A percentile compares a stretch with the other conserved stretches of the same genome.
phyloP scores from a whole-genome alignment of 805 yeast species.

The Barnettozyma vustinii region DNA sequence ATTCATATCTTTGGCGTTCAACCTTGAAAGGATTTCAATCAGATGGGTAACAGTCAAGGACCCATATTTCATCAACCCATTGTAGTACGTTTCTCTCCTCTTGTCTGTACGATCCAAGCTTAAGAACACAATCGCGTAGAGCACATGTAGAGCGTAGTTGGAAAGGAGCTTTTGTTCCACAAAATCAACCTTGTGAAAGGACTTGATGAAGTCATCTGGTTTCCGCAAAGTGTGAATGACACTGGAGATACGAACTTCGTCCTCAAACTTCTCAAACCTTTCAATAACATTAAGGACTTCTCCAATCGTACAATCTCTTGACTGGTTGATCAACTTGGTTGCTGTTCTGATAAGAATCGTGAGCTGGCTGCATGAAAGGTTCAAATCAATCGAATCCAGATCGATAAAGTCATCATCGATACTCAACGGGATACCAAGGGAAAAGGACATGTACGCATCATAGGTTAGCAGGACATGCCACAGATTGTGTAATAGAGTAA shows the following conservation, averaged over 20 bases:
- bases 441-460: slow-evolving; percentile 17
- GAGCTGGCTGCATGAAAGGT: slow-evolving; percentile 4
- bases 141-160: slow-evolving; percentile 11
- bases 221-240: slow-evolving; percentile 5
- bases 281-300: slow-evolving; percentile 14
- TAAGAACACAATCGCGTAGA: slow-evolving; percentile 17
- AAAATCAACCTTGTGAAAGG: slow-evolving; percentile 1
- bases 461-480: slow-evolving; percentile 16
- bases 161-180: slow-evolving; percentile 12
- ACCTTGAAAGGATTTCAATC: slow-evolving; percentile 17
- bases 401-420: slow-evolving; percentile 16
- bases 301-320: slow-evolving; percentile 7
- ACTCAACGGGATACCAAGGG: slow-evolving; percentile 20
- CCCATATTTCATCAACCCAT: slow-evolving; percentile 20
- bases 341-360: slow-evolving; percentile 12
- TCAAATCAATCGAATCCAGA: background rate
- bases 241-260: slow-evolving; percentile 10
- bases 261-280: slow-evolving; percentile 14
- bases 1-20: slow-evolving; percentile 6
- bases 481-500: slow-evolving; percentile 9
- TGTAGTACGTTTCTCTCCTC: slow-evolving; percentile 8
- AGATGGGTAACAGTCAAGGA: slow-evolving; percentile 17
- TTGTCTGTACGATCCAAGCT: slow-evolving; percentile 11
- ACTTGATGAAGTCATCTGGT: slow-evolving; percentile 4
- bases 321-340: slow-evolving; percentile 3